Evolutionary conservation across 2,329 filamentous ascomycete species (phyloP), one percentile per base, ranked within the genome.

Genomic region (Colletotrichum plurivorum): DNA sequence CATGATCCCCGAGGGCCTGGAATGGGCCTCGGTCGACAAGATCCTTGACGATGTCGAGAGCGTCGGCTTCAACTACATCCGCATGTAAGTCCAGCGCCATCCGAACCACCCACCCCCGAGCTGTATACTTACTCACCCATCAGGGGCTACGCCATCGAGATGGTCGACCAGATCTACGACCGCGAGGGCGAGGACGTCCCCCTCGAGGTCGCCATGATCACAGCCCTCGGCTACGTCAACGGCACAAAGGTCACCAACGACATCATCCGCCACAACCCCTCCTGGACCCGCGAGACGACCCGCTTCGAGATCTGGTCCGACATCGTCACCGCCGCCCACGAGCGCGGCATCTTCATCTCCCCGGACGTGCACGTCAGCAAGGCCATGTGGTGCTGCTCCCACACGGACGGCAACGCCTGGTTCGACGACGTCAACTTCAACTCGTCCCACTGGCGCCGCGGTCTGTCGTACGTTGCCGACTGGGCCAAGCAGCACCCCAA

Each of bases 1-100:
- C n/a, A 88, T 88, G 86, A 81, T 88, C 3, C 87, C 86, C 0
- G 87, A 89, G 73, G 87, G 87, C 7, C 78, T 88, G 6, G 85
- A 87, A 72, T 87, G 87, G 76, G 81, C 84, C 48, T 88, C 86
- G 0, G 79, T 88, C 27, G 77, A 78, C 43, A 78, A 77, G 12
- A 84, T 88, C 36, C 82, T 87, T 1, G 77, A 82, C 12, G 82
- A 83, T 76, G 81, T 87, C 71, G 86, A 85, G 67, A 82, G 82
- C 63, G 74, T 87, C 3, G 86, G 85, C 20, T 84, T 89, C 77
- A 89, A 89, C 73, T 83, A 84, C 3, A 84, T 89, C 18, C 84
- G 87, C 7, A 76, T 89, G 70, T 66, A 55, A 66, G n/a, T n/a
- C n/a, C n/a, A n/a, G n/a, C n/a, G 49, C 16, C n/a, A 46, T 15